Evolutionary conservation across 2,329 filamentous ascomycete species (phyloP).

Genomic region (Myriosclerotinia duriaeana): DNA sequence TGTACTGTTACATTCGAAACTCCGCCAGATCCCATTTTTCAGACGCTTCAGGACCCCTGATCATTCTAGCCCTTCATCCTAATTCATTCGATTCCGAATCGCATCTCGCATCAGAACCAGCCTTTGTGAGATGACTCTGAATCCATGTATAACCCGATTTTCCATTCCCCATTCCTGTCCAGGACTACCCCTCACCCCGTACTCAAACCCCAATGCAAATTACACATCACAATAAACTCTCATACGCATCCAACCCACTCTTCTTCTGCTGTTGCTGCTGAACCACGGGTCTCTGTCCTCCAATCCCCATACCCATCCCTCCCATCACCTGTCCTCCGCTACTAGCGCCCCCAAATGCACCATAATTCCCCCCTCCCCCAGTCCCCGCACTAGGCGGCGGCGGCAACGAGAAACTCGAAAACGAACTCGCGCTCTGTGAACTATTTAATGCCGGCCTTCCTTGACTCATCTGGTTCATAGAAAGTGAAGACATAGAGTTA

Average conservation of each 20-base stretch:
- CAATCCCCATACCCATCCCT: conserved; percentile 32
- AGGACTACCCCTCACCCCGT: not conserved
- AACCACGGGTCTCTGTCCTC: conserved; percentile 20
- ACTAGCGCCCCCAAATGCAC: conserved; percentile 31
- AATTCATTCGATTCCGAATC: not conserved
- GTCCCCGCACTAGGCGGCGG: conserved; percentile 31
- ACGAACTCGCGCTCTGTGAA: conserved; percentile 44
- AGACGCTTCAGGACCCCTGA: not conserved
- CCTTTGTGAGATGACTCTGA: not conserved
- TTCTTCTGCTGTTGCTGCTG: conserved; percentile 41
- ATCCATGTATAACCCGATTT: not conserved
- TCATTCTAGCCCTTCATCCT: not conserved
- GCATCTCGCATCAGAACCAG: not conserved
- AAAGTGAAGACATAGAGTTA: conserved; percentile 51
- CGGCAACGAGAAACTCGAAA: conserved; percentile 40
- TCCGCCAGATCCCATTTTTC: not conserved
- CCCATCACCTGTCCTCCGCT: conserved; percentile 30
- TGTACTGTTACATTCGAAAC: conserved; percentile 9
- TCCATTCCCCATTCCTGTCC: not conserved
- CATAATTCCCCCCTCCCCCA: conserved; percentile 24
- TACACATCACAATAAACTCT: conserved; percentile 51
- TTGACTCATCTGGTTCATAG: conserved; percentile 44
- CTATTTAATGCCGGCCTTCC: conserved; percentile 43
- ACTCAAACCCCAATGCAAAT: not conserved
- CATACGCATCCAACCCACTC: conserved; percentile 54